phyloP scores from a whole-genome alignment of 768 basidiomycete genomes.

The Termitomyces bulborhizus region DNA sequence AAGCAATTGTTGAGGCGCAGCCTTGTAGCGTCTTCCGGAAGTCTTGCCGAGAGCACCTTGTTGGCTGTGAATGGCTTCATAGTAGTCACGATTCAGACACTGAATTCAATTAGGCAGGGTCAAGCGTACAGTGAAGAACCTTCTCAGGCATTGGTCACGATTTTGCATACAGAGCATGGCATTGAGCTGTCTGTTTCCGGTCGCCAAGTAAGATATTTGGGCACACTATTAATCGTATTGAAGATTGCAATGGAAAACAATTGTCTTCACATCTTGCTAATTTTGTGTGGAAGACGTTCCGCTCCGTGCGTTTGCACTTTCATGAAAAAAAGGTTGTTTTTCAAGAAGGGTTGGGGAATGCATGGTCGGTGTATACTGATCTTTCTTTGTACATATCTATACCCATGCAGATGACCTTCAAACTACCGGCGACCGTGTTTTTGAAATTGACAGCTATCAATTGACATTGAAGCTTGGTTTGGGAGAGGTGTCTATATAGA shows the following conservation, averaged over 20 bases:
- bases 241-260: no score
- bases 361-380: constrained; percentile 12
- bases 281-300: constrained; percentile 17
- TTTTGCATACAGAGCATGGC: constrained; percentile 91
- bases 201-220: no score
- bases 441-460: constrained; percentile 17
- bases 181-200: constrained; percentile 61
- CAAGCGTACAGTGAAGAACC: constrained; percentile 46
- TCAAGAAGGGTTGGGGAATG: constrained; percentile 17
- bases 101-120: not conserved
- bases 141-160: constrained; percentile 86
- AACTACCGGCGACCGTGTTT: no score
- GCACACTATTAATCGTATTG: no score
- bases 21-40: constrained; percentile 65
- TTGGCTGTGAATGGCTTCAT: constrained; percentile 58
- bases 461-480: constrained; percentile 20
- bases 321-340: constrained; percentile 16
- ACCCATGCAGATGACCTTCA: not conserved
- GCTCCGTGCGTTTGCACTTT: constrained; percentile 14
- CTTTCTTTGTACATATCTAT: not conserved
- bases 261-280: constrained; percentile 10
- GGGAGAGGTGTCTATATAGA: not conserved
- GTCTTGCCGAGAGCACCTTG: constrained; percentile 95
- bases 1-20: constrained; percentile 92
- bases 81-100: not conserved